Evolutionary conservation across 495 filamentous ascomycete species (phyloP).

Genomic region (Chaetomium fimeti): DNA sequence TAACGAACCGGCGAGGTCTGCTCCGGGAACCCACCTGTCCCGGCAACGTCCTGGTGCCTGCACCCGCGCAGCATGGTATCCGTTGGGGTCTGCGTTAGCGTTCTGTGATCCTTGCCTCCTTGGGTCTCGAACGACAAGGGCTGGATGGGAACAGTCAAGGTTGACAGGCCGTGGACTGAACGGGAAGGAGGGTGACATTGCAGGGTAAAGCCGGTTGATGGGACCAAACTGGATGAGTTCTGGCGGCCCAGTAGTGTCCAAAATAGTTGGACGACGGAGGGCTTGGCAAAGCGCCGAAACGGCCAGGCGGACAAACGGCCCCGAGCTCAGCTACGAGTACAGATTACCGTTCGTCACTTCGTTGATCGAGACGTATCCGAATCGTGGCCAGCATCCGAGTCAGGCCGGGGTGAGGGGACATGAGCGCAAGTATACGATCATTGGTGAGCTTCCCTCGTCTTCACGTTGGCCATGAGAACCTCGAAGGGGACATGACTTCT

Average conservation of each 20-base stretch:
- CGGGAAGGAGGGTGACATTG: slow-evolving; percentile 13
- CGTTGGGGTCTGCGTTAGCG: slow-evolving; percentile 4
- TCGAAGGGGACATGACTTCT: no score
- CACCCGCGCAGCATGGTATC: neutral
- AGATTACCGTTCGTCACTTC: neutral
- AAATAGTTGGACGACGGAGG: neutral
- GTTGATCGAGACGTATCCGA: neutral
- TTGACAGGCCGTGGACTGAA: slow-evolving; percentile 13
- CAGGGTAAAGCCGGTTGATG: slow-evolving; percentile 10
- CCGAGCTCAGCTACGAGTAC: slow-evolving; percentile 16
- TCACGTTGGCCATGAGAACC: no score
- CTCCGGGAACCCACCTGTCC: slow-evolving; percentile 2
- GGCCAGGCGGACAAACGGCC: slow-evolving; percentile 18
- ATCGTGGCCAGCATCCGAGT: no score
- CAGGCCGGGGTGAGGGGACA: no score
- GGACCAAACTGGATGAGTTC: slow-evolving; percentile 3
- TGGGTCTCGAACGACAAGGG: slow-evolving; percentile 8
- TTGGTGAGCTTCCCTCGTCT: no score
- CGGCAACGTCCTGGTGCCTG: slow-evolving; percentile 3
- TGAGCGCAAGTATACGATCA: no score
- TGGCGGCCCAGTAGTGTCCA: neutral
- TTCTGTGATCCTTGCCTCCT: neutral
- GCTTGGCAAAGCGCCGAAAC: slow-evolving; percentile 18
- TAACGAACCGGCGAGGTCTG: neutral
- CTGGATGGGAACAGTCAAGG: neutral